Evolutionary conservation across 495 filamentous ascomycete genomes (phyloP).

Genomic region (Aspergillus panamensis): DNA sequence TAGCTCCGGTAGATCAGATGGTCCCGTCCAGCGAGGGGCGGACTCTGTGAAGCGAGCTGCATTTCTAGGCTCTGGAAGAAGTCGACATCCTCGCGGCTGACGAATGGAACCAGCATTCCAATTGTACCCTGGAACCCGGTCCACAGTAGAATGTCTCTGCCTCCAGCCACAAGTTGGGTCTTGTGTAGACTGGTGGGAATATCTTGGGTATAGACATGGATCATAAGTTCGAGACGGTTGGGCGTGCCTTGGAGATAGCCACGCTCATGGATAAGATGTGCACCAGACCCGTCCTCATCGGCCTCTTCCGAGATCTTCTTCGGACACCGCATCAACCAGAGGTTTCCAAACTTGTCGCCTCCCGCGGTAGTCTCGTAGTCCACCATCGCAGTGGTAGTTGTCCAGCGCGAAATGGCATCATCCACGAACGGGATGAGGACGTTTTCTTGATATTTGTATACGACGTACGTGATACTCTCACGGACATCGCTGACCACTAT

Average conservation of each 20-base stretch:
- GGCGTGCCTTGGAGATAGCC: conserved; percentile 85
- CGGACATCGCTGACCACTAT: conserved; percentile 90
- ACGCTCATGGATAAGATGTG: conserved; percentile 82
- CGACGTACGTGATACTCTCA: conserved; percentile 84
- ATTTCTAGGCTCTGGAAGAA: conserved; percentile 94
- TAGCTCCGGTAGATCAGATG: conserved; percentile 94
- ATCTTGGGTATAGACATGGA: conserved; percentile 87
- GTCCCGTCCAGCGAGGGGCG: conserved; percentile 85
- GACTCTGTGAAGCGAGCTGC: conserved; percentile 76
- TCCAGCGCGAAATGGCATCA: conserved; percentile 85
- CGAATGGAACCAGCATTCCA: conserved; percentile 86
- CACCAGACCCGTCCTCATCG: conserved; percentile 88
- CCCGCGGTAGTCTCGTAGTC: conserved; percentile 96
- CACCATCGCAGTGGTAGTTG: conserved; percentile 82
- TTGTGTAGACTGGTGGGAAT: conserved; percentile 89
- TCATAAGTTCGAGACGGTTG: conserved; percentile 76
- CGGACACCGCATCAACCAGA: conserved; percentile 89
- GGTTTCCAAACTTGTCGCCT: conserved; percentile 95
- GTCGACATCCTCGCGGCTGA: conserved; percentile 87
- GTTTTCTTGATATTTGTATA: conserved; percentile 91
- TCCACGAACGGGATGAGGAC: conserved; percentile 88
- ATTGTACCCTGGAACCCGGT: conserved; percentile 90
- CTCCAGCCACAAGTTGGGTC: conserved; percentile 84
- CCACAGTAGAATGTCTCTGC: conserved; percentile 89
- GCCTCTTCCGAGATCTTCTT: conserved; percentile 80